Evolutionary conservation across 1,139 yeast species (phyloP), one percentile per base, ranked within the genome.

Genomic region (Hansenula lynferdii): DNA sequence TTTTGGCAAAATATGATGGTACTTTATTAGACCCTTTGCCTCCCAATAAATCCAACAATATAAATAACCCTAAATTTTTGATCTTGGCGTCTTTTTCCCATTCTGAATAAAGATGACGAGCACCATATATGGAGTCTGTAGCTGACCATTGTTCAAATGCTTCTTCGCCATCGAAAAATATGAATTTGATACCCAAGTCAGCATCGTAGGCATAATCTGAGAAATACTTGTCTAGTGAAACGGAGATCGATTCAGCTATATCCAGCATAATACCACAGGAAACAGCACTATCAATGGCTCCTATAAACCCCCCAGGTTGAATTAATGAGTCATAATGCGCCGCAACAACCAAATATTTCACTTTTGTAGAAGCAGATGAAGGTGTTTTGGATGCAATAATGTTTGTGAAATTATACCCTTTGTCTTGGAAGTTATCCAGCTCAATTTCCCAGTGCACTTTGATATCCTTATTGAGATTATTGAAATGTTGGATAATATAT

Each of bases 161-260:
- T 47, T 77, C 82, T 48, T 77, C 82, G 3, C 83, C 82, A 47
- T 77, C 82, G 39, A 75, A 72, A 48, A 77, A 75, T 0, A 76
- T 57, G 10, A 77, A 51, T 44, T 72, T 76, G 5, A 75, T 42
- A 0, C 77, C 78, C 4, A 57, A 41, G 12, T 54, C 51, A 7
- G 45, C 26, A 12, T 40, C 51, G n/a, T 41, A 39, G 21, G 39
- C 36, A 39, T 44, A 37, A 37, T 34, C 37, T 19, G 49, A 55
- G 4, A 40, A 41, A 9, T 41, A 32, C 2, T 22, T 24, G 5
- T 57, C 52, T 22, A 65, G 31, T 4, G 55, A 43, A 12, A 43
- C 45, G 18, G 57, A 59, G 14, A 67, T 36, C 16, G 60, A 60
- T 37, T 61, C 53, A 6, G 76, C 72, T 3, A 70, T 49, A 45